Evolutionary conservation across 1,284 basidiomycete species (phyloP).

Genomic region (Sporisorium scitamineum): DNA sequence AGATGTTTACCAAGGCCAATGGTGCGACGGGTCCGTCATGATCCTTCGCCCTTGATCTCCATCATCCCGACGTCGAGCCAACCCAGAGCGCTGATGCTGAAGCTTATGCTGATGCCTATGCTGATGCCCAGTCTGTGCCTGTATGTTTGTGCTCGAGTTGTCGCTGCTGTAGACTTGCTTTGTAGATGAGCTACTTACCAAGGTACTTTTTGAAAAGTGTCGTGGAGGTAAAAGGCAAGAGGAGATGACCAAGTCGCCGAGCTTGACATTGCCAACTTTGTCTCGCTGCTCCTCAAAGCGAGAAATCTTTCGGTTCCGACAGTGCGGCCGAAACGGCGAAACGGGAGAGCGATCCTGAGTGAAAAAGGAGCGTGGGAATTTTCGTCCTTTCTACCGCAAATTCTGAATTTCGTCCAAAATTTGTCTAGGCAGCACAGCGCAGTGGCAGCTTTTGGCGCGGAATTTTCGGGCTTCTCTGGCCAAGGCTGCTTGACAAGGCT

Average conservation of each 20-base stretch:
- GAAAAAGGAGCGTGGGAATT: conserved; percentile 21
- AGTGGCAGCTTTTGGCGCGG: conserved; percentile 5
- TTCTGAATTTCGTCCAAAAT: not conserved
- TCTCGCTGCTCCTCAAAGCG: not conserved
- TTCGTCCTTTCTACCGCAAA: not conserved
- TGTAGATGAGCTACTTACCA: conserved; percentile 34
- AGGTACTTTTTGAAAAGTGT: conserved; percentile 49
- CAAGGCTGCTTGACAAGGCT: not conserved
- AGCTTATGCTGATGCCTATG: conserved; percentile 60
- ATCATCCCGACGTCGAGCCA: not conserved
- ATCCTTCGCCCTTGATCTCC: not conserved
- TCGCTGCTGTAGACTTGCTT: not conserved
- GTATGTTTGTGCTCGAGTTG: not conserved
- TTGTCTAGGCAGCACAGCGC: not conserved
- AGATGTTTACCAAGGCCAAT: too few species aligned
- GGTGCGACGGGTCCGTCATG: too few species aligned
- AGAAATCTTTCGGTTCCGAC: conserved; percentile 15
- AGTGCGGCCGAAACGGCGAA: too few species aligned
- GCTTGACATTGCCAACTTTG: conserved; percentile 20
- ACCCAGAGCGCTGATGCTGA: not conserved
- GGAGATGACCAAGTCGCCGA: not conserved
- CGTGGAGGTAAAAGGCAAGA: conserved; percentile 24
- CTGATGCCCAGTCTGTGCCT: not conserved
- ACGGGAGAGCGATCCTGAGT: not conserved
- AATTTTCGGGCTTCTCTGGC: not conserved